Evolutionary conservation across 129 eudicot species (phyloP).

Genomic region (Escallonia herrerae): DNA sequence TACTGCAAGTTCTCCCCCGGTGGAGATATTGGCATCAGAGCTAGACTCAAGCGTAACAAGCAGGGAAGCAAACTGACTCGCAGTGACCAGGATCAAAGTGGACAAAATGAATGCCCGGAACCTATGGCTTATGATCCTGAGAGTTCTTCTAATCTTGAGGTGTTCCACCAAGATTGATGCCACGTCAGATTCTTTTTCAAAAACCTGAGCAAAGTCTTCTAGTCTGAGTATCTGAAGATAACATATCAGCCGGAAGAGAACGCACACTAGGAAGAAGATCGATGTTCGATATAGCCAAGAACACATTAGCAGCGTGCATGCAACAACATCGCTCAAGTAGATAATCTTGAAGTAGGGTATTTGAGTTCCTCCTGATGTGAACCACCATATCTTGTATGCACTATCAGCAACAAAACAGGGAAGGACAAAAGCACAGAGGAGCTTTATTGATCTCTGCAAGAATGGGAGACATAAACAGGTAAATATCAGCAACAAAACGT

Average conservation of each 20-base stretch:
- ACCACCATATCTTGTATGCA: slow-evolving; percentile 89
- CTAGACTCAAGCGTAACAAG: slow-evolving; percentile 53
- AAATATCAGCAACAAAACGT: too few species aligned
- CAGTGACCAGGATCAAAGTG: slow-evolving; percentile 52
- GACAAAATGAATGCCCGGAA: slow-evolving; percentile 58
- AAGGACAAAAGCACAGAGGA: slow-evolving; percentile 60
- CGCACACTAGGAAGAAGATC: slow-evolving; percentile 63
- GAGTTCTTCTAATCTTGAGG: slow-evolving; percentile 59
- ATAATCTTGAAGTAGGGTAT: slow-evolving; percentile 58
- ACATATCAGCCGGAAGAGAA: slow-evolving; percentile 64
- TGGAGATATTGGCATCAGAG: slow-evolving; percentile 38
- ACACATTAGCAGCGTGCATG: slow-evolving; percentile 47
- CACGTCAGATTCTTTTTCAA: slow-evolving; percentile 55
- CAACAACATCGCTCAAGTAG: slow-evolving; percentile 48
- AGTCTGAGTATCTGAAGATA: slow-evolving; percentile 72
- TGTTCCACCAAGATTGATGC: slow-evolving; percentile 53
- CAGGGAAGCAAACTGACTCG: slow-evolving; percentile 64
- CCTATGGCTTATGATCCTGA: slow-evolving; percentile 73
- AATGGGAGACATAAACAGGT: neutral
- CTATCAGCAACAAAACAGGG: slow-evolving; percentile 70
- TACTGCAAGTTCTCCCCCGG: slow-evolving; percentile 79
- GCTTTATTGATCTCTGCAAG: slow-evolving; percentile 80
- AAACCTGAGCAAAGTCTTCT: slow-evolving; percentile 71
- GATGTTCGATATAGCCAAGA: slow-evolving; percentile 89
- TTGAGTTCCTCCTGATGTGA: slow-evolving; percentile 54